Percentiles rank a stretch among this genome's conserved stretches.
Evolutionary conservation across 225 moss, liverwort and hornwort species (phyloP).

Genomic region (Physcomitrium patens): DNA sequence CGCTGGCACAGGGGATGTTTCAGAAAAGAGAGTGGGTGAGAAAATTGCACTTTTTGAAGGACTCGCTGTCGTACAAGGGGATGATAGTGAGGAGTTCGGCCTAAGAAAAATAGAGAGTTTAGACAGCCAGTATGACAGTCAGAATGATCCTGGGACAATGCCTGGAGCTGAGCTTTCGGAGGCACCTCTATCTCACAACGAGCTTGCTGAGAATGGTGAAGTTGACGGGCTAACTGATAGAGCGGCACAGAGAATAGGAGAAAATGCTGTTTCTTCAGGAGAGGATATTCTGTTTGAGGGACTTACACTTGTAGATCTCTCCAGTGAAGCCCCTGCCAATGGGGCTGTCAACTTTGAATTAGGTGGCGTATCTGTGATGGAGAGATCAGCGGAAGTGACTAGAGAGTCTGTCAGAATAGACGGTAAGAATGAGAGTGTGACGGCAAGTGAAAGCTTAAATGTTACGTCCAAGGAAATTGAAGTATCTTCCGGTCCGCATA

Average conservation of each 20-base stretch:
- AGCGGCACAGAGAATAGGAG: conserved; percentile 27
- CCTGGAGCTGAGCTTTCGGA: conserved; percentile 32
- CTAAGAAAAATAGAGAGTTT: conserved; percentile 28
- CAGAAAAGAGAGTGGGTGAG: conserved; percentile 54
- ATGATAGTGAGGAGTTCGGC: conserved; percentile 39
- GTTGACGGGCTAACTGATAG: conserved; percentile 12
- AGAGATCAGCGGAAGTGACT: conserved; percentile 29
- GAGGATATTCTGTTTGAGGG: conserved; percentile 45
- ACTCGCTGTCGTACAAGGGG: conserved; percentile 38
- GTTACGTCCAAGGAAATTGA: conserved; percentile 22
- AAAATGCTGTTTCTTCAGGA: conserved; percentile 20
- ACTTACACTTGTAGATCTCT: conserved; percentile 35
- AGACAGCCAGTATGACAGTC: conserved; percentile 21
- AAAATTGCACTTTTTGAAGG: conserved; percentile 53
- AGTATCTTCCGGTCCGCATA: conserved; percentile 22
- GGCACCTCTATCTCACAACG: background rate
- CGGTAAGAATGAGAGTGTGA: conserved; percentile 30
- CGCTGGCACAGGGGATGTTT: conserved; percentile 41
- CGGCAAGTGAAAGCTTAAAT: conserved; percentile 21
- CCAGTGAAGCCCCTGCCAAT: conserved; percentile 22
- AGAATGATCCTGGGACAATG: conserved; percentile 16
- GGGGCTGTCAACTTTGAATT: conserved; percentile 31
- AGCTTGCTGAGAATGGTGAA: conserved; percentile 17
- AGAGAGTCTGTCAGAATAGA: conserved; percentile 30
- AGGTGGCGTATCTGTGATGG: conserved; percentile 20